A percentile compares a stretch with the other conserved stretches of the same genome.
Evolutionary conservation across 208 protist genomes (phyloP).

Genomic region (Leishmania martiniquensis): DNA sequence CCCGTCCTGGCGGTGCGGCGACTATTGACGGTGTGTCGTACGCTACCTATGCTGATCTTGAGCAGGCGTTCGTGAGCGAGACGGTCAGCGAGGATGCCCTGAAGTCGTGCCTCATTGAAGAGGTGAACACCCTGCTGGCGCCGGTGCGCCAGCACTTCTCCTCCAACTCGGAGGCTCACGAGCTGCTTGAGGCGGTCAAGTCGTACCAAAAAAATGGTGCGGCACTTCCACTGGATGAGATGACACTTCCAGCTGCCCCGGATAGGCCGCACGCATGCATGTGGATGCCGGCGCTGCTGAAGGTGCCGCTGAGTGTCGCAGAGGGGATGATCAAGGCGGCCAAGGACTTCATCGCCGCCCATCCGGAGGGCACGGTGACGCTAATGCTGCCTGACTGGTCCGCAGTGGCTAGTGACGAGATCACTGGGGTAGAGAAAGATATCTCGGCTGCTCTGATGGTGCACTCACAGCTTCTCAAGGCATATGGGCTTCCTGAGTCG

Average conservation of each 20-base stretch:
- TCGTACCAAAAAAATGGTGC: conserved; percentile 59
- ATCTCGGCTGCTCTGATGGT: conserved; percentile 77
- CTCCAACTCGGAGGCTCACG: conserved; percentile 77
- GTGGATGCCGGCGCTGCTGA: conserved; percentile 73
- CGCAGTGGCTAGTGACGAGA: conserved; percentile 62
- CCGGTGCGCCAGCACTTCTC: conserved; percentile 96
- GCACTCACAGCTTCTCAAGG: conserved; percentile 62
- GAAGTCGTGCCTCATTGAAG: conserved; percentile 80
- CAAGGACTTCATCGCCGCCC: conserved; percentile 53
- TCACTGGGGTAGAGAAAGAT: conserved; percentile 82
- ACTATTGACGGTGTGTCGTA: conserved; percentile 61
- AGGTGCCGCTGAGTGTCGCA: conserved; percentile 68
- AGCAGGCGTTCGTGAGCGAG: conserved; percentile 76
- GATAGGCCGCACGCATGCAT: conserved; percentile 58
- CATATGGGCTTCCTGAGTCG: conserved; percentile 44
- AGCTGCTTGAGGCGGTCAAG: conserved; percentile 92
- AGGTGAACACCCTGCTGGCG: conserved; percentile 93
- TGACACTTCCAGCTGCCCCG: conserved; percentile 15
- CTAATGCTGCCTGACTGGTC: conserved; percentile 87
- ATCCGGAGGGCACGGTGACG: conserved; percentile 57
- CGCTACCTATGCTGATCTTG: conserved; percentile 78
- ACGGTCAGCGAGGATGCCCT: conserved; percentile 76
- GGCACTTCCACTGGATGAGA: conserved; percentile 17
- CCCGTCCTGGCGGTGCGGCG: conserved; percentile 45
- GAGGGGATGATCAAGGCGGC: conserved; percentile 46